A percentile compares a stretch with the other conserved stretches of the same genome.
Conservation (phyloP, 2,329 filamentous ascomycete species). For the Stachybotrys chlorohalonatus region DNA sequence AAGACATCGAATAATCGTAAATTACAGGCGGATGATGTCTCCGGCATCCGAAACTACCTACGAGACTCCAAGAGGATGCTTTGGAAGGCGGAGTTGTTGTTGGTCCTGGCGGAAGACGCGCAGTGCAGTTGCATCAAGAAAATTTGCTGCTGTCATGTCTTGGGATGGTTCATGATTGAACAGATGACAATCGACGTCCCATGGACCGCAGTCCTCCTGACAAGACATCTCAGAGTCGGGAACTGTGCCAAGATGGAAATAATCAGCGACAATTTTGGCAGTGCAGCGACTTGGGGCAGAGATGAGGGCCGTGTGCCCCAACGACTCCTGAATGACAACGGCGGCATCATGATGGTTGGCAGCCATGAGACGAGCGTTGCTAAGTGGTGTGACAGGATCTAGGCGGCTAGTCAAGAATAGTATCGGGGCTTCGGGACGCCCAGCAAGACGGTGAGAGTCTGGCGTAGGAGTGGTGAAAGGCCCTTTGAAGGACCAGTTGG, state of each 20-base stretch:
- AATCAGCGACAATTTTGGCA: constrained; percentile 10
- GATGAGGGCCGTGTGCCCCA: constrained; percentile 16
- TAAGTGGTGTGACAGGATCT: constrained; percentile 37
- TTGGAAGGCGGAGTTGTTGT: background rate
- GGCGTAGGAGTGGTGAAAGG: constrained; percentile 19
- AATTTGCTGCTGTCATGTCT: background rate
- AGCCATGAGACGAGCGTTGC: constrained; percentile 22
- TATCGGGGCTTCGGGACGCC: constrained; percentile 29
- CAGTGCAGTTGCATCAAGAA: background rate
- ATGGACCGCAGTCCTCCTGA: constrained; percentile 7
- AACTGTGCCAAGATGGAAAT: constrained; percentile 19
- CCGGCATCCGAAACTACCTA: background rate
- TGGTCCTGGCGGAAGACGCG: background rate
- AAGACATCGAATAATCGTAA: too few relatives aligned
- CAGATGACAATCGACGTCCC: constrained; percentile 5
- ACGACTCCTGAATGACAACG: constrained; percentile 18
- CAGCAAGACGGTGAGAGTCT: constrained; percentile 12
- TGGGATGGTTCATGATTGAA: background rate
- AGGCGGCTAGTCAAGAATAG: constrained; percentile 32
- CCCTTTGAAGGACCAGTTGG: constrained; percentile 30
- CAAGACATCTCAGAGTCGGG: constrained; percentile 9
- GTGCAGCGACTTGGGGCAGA: constrained; percentile 10
- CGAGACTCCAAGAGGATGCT: background rate
- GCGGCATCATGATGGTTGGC: constrained; percentile 15
- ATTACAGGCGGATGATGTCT: too few relatives aligned